Evolutionary conservation across 176 grass and related monocot genomes (phyloP).

Genomic region (Ensete glaucum): DNA sequence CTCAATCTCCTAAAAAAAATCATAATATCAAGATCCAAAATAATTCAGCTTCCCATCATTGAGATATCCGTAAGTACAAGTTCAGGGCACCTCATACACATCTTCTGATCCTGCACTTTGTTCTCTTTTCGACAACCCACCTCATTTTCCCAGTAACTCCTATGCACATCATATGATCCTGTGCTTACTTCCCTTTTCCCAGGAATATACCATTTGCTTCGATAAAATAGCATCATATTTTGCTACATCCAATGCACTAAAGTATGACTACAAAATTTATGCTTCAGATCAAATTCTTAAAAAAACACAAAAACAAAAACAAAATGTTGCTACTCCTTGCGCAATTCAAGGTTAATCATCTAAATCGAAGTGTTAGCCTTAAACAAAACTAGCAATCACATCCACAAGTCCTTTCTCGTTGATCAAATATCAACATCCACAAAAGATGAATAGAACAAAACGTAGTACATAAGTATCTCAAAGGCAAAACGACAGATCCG

Average conservation of each 20-base stretch:
- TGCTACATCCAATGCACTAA: neutral
- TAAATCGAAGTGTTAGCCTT: too few species aligned
- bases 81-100: neutral
- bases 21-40: neutral
- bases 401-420: neutral
- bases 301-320: too few species aligned
- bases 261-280: neutral
- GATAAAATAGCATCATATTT: too few species aligned
- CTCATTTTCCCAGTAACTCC: neutral
- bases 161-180: too few species aligned
- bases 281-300: neutral
- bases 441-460: neutral
- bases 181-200: too few species aligned
- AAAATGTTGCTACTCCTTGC: too few species aligned
- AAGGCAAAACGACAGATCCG: neutral
- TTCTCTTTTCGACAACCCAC: neutral
- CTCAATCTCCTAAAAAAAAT: neutral
- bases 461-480: conserved; percentile 4
- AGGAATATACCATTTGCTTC: too few species aligned
- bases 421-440: neutral
- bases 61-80: neutral
- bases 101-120: neutral
- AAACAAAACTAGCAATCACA: neutral
- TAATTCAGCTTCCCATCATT: neutral
- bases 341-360: too few species aligned